Evolutionary conservation across 768 basidiomycete genomes (phyloP), one percentile per base, ranked within the genome.

Genomic region (Lactifluus hygrophoroides): DNA sequence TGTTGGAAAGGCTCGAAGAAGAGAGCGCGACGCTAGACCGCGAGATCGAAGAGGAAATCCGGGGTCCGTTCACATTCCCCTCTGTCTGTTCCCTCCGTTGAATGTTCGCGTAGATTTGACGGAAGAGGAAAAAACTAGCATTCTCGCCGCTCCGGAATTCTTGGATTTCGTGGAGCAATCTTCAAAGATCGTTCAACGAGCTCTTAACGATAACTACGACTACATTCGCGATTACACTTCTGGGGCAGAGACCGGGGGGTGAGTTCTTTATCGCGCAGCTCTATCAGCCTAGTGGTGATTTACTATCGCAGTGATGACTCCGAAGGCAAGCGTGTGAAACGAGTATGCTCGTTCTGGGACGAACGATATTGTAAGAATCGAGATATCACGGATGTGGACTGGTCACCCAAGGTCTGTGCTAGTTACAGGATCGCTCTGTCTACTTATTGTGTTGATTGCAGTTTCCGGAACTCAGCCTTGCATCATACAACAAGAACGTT

Each of bases 401-500:
- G 96, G 96, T 97, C 94, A 51, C 91, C 91, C 2, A 97, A 97
- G 77, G 95, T 91, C 61, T 53, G 73, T 56, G 21, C 16, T 50
- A 34, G 4, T 25, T 11, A 35, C 17, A 19, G 34, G 25, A 11
- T 6, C 5, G 21, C 30, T 19, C 21, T 40, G 10, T 14, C 27
- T 27, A 28, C 40, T 42, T 30, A 9, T 16, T 10, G 14, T 62
- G 34, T 57, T 57, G 51, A 16, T 17, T 57, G 11, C 34, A 97
- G 95, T 98, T 91, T 67, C 95, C 94, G 7, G 96, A 99, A 72
- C 81, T 99, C 25, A 90, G 87, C 58, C 90, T 90, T 19, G 94
- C 96, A 0, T 89, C 96, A 3, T 99, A 99, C 69, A 99, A 98
- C 77, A 97, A 96, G 76, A 97, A 97, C 65, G 86, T 92, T 6